phyloP scores from a whole-genome alignment of 164 flowering plant species.

The Aristolochia californica region DNA sequence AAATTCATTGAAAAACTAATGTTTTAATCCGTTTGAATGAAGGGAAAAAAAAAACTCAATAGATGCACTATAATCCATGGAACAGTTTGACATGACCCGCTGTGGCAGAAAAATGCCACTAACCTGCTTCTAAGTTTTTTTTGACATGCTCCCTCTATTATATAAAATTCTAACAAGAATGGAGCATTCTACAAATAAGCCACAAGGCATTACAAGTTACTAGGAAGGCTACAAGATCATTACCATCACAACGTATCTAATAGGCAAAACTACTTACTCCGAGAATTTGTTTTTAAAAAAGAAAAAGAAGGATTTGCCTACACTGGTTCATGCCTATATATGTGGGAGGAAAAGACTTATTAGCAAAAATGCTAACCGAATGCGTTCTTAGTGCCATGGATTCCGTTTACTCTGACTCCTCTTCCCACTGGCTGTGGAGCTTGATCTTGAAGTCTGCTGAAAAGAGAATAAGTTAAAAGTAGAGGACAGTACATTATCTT shows the following conservation, averaged over 20 bases:
- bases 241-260: background rate
- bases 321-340: no score
- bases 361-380: background rate
- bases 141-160: background rate
- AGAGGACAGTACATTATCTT: no score
- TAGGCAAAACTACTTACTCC: background rate
- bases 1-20: no score
- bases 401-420: slow-evolving; percentile 35
- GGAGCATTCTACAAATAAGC: background rate
- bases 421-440: slow-evolving; percentile 30
- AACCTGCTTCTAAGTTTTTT: no score
- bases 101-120: no score
- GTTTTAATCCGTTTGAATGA: no score
- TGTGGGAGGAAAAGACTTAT: no score
- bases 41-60: no score
- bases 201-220: background rate
- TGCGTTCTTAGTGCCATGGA: slow-evolving; percentile 54
- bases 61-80: no score
- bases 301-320: no score
- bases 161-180: background rate
- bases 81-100: no score
- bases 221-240: no score
- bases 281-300: background rate
- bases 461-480: background rate
- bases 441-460: slow-evolving; percentile 42